Conservation (phyloP, 768 basidiomycete genomes). For the Rhizopogon vesiculosus region DNA sequence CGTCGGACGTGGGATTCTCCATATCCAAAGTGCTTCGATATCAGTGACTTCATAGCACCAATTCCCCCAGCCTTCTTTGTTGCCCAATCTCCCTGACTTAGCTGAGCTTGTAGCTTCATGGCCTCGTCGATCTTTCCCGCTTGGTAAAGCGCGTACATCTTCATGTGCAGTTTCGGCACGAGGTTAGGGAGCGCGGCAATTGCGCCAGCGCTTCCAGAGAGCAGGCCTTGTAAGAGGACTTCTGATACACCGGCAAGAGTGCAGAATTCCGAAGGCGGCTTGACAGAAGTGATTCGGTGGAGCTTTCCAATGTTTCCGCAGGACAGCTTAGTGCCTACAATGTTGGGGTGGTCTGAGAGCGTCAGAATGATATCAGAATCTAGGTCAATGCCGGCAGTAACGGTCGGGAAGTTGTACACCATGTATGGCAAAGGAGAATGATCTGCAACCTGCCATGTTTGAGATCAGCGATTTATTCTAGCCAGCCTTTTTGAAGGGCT, state of each 20-base stretch:
- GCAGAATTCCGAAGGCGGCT: constrained; percentile 50
- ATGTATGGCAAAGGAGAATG: constrained; percentile 65
- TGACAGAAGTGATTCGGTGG: constrained; percentile 62
- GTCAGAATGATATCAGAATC: constrained; percentile 72
- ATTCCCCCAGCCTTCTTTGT: constrained; percentile 60
- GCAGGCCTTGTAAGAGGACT: constrained; percentile 56
- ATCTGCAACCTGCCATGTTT: constrained; percentile 53
- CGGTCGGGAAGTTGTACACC: constrained; percentile 85
- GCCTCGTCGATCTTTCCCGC: constrained; percentile 56
- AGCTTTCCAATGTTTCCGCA: constrained; percentile 85
- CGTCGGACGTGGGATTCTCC: constrained; percentile 46
- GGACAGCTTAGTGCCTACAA: constrained; percentile 82
- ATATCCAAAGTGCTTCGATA: constrained; percentile 62
- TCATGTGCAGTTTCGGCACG: constrained; percentile 52
- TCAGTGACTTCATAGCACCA: constrained; percentile 59
- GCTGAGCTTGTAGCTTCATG: constrained; percentile 51
- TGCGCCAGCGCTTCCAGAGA: constrained; percentile 57
- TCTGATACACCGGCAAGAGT: constrained; percentile 78
- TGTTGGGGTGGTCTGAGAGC: constrained; percentile 76
- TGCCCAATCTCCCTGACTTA: constrained; percentile 68
- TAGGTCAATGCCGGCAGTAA: constrained; percentile 79
- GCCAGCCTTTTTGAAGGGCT: constrained; percentile 4
- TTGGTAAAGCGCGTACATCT: constrained; percentile 43
- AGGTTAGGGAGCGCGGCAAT: constrained; percentile 65
- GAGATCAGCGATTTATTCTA: neutral